Base-by-base conservation (phyloP, 2,329 filamentous ascomycete genomes). In the Diaporthe citri region DNA sequence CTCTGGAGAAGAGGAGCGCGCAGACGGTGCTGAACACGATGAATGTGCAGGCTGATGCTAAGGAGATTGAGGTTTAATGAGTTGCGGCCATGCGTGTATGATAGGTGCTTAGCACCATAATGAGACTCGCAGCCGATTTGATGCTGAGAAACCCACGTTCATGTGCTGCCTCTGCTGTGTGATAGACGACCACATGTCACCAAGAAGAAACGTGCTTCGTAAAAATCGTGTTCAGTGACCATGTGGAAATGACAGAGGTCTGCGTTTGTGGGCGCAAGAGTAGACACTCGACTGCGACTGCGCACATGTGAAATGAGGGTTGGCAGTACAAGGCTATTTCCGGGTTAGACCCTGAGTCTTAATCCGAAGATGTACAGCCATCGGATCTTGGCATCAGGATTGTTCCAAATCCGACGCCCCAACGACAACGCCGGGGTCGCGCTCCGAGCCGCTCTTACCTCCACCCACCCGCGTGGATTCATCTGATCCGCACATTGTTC, bases 11-110 rank as follows among this genome's bases (percentile, higher is more conserved):
- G 80, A 79, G 86, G 70, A 84, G 80, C 75, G 84, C 85, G 0
- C 80, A 82, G 73, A 88, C 86, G 5, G 86, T 88, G 3, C 79
- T 87, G 77, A 84, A 85, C 46, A 86, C 83, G 20, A 78, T 86
- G 72, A 81, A 82, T 69, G 79, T 82, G 15, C 76, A 75, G 3
- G 75, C 77, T 12, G 75, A 81, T 8, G 78, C 77, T n/a, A 84
- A 85, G 78, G 71, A 76, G 64, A 43, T 71, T n/a, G 48, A 69
- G 8, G 56, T 73, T 10, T 57, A 71, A 60, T 57, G 28, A 25
- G 12, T 25, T n/a, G 13, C 4, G 34, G 22, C 10, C 13, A 17
- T 60, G 57, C 4, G n/a, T 31, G n/a, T 28, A 15, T 20, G n/a
- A 10, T 31, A 46, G 43, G 9, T 46, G 60, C 28, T 20, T 41